These are phyloP conservation scores for Sequoiadendron giganteum DNA, from an alignment of 75 land plant genomes.

Conservation along the genomic window DNA sequence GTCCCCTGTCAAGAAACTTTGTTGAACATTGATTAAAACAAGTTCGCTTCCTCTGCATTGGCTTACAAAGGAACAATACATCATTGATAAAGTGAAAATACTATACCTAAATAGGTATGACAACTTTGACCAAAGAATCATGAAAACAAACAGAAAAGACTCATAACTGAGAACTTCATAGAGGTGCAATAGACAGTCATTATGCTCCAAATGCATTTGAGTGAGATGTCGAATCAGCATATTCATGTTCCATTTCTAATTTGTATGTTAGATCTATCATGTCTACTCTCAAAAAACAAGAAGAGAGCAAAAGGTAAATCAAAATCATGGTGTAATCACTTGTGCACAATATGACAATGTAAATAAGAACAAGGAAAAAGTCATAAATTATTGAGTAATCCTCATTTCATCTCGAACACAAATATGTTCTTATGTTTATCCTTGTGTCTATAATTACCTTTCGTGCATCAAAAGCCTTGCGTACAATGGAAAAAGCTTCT, in stretches of 20 bases:
- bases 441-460: conserved; percentile 52
- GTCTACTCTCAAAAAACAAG: background rate
- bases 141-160: no score
- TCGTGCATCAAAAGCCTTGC: conserved; percentile 97
- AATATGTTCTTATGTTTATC: background rate
- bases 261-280: background rate
- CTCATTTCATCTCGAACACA: background rate
- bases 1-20: no score
- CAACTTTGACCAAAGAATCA: no score
- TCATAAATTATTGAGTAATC: background rate
- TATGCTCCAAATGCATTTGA: background rate
- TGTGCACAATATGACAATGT: background rate
- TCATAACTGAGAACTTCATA: no score
- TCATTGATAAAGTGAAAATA: no score
- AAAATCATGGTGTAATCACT: background rate
- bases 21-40: no score
- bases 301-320: background rate
- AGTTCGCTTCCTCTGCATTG: no score
- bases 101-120: no score
- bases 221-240: background rate
- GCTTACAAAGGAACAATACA: no score
- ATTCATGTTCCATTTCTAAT: background rate
- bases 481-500: conserved; percentile 67
- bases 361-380: background rate
- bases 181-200: background rate